Evolutionary conservation across 495 filamentous ascomycete species (phyloP), one percentile per base, ranked within the genome.

Genomic region (Xylaria scruposa): DNA sequence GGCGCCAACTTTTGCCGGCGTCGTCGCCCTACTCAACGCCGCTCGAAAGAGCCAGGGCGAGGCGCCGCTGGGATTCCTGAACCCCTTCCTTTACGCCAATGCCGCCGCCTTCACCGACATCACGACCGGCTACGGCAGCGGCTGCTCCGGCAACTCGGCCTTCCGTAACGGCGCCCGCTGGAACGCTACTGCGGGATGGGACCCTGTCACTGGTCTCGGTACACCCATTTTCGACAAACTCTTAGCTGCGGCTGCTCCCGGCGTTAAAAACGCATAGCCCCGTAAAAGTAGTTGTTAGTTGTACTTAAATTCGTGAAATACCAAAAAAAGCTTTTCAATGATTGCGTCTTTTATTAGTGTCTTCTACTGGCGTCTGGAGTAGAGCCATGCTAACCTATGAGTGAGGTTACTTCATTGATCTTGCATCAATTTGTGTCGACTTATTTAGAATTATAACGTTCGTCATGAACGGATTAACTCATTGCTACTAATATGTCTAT

Each of bases 21-120:
- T 92, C 3, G 77, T 92, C 5, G 90, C 86, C 19, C 81, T 88
- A 6, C 85, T 91, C 63, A 91, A 91, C 69, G 89, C 90, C 67
- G 87, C 89, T 51, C 81, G 90, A 10, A 75, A 89, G 40, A 80
- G 82, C 5, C 76, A 78, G 17, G 86, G 86, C 10, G 86, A 89
- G 76, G 70, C 82, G 13, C 83, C 86, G 0, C 78, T 92, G 1
- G 90, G 90, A 0, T 92, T 91, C 74, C 78, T 91, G 31, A 91
- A 92, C 74, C 90, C 90, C 29, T 82, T 80, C 26, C 76, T 92
- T 17, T 91, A 91, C 76, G 83, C 83, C 2, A 83, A 92, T 76
- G 86, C 89, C 13, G 83, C 83, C 33, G 85, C 84, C 0, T 80
- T 92, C 42, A 87, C 86, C 61, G 90, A 92, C 75, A 85, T 92